Evolutionary conservation across 2,329 filamentous ascomycete genomes (phyloP), one percentile per base, ranked within the genome.

Genomic region (Xylaria hypoxylon): DNA sequence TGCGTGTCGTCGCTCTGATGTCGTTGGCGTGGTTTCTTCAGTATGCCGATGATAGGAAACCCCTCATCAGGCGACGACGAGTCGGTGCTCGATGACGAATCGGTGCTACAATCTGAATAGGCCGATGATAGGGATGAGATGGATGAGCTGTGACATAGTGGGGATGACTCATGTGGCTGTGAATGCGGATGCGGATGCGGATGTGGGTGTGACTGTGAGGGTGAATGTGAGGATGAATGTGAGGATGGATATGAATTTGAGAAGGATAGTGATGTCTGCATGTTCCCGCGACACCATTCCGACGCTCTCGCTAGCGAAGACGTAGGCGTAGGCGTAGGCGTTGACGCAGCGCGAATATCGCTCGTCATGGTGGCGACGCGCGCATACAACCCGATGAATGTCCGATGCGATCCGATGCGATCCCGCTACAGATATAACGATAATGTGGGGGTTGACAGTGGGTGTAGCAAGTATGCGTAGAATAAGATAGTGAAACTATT

Each of bases 121-220:
- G 26, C 22, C 17, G 64, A 65, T 4, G 59, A 26, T 1, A 64
- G 38, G 11, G 65, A 67, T 4, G 65, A 64, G 42, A 50, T 26
- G 45, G 65, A 67, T 1, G 65, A 64, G 57, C 56, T 47, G 13
- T 51, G 56, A 7, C 42, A 61, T 26, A 67, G 65, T 6, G 56
- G 28, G 44, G 52, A 45, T 59, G 56, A 55, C 42, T 62, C 58
- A 62, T 56, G 22, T 28, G 40, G 40, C 53, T 45, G 22, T 28
- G 45, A 5, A 52, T 59, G 28, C 19, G 47, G 3, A 33, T 15
- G 31, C 22, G 33, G 15, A 3, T 47, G 40, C 11, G 47, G 17
- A 22, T 28, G 51, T 26, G 38, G 2, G 26, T 26, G 42, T 53
- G 55, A 26, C 8, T 38, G n/a, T 38, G 22, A 33, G 5, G 13